Conservation (phyloP, 1,139 yeast genomes). For the Magnusiomyces tetraspermus region DNA sequence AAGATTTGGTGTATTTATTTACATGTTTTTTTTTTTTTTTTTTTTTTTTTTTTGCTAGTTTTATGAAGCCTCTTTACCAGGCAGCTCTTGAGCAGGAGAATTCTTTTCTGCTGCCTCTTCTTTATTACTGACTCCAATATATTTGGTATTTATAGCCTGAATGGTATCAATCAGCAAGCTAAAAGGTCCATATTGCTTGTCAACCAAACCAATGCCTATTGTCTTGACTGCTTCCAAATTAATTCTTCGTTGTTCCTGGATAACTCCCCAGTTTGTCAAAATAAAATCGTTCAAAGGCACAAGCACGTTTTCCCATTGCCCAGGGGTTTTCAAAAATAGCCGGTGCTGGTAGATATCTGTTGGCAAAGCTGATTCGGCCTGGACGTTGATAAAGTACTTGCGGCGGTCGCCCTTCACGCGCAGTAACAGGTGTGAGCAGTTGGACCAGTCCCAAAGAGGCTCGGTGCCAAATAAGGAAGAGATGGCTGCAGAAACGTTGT, state of each 20-base stretch:
- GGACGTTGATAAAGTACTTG: conserved; percentile 70
- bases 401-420: conserved; percentile 68
- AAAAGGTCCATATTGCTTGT: conserved; percentile 71
- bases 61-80: background rate
- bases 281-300: conserved; percentile 73
- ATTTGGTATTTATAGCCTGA: conserved; percentile 37
- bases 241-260: conserved; percentile 59
- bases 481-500: conserved; percentile 1
- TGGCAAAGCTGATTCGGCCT: conserved; percentile 67
- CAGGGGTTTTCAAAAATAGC: conserved; percentile 61
- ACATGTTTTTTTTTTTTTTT: background rate
- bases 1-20: too few species aligned
- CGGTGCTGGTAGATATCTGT: conserved; percentile 81
- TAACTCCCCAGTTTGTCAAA: conserved; percentile 72
- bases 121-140: background rate
- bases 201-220: conserved; percentile 70
- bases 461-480: conserved; percentile 17
- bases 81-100: background rate
- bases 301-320: conserved; percentile 76
- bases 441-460: conserved; percentile 51
- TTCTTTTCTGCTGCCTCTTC: background rate
- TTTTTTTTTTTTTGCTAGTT: background rate
- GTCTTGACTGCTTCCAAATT: conserved; percentile 61
- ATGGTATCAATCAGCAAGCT: conserved; percentile 63
- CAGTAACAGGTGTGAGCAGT: conserved; percentile 49